Percentiles rank a stretch among this genome's conserved stretches.
phyloP scores from a whole-genome alignment of 345 rosid species.

The Trapa bicornis region DNA sequence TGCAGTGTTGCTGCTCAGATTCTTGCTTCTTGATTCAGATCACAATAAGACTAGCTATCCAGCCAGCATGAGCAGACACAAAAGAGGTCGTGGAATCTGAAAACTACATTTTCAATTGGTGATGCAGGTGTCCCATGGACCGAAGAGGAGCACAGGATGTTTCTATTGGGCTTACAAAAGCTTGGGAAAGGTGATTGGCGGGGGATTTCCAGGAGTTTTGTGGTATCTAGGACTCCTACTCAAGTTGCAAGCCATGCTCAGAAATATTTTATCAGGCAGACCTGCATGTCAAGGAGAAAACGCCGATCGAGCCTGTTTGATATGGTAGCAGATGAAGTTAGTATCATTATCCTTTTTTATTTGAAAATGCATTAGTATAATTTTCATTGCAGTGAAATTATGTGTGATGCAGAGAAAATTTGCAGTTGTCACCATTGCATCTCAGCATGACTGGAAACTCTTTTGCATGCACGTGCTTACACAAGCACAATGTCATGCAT shows the following conservation, averaged over 20 bases:
- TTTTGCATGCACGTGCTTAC: neutral
- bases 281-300: constrained; percentile 69
- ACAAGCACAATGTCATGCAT: neutral
- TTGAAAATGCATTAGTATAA: too few relatives aligned
- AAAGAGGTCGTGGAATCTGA: neutral
- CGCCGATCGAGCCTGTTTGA: constrained; percentile 98
- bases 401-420: too few relatives aligned
- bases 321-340: constrained; percentile 75
- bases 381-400: neutral
- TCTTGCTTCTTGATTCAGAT: neutral
- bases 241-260: constrained; percentile 99
- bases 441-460: too few relatives aligned
- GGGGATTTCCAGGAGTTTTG: constrained; percentile 88
- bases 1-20: neutral
- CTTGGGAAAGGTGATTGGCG: constrained; percentile 99
- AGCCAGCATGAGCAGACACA: neutral
- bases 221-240: constrained; percentile 84
- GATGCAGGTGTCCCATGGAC: constrained; percentile 92
- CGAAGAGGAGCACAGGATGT: constrained; percentile 94
- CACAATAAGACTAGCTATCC: neutral
- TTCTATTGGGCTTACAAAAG: constrained; percentile 83
- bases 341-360: constrained; percentile 11
- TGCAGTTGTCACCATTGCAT: too few relatives aligned
- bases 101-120: neutral
- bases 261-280: constrained; percentile 84